A percentile compares a stretch with the other conserved stretches of the same genome.
phyloP scores from a whole-genome alignment of 768 basidiomycete genomes.

The Russula foetens region DNA sequence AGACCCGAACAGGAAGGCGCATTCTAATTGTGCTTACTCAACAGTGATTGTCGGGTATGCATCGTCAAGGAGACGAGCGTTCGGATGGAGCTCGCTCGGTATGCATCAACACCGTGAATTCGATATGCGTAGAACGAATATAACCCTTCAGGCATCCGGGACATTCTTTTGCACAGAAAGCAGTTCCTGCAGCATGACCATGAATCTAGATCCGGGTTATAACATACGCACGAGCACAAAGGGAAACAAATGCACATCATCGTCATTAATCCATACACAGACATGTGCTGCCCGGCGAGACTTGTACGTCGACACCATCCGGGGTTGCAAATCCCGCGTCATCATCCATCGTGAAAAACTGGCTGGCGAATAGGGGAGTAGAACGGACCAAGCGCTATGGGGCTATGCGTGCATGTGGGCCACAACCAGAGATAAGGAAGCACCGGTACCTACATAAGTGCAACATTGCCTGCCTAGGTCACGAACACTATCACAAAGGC shows the following conservation, averaged over 20 bases:
- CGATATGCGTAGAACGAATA: constrained; percentile 19
- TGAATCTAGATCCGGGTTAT: constrained; percentile 9
- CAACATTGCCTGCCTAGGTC: constrained; percentile 18
- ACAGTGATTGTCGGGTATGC: constrained; percentile 20
- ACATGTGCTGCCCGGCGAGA: constrained; percentile 12
- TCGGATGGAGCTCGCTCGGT: constrained; percentile 20
- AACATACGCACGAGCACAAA: not conserved
- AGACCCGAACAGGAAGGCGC: not conserved
- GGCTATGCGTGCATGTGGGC: constrained; percentile 2
- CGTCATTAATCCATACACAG: constrained; percentile 20
- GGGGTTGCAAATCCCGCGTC: not conserved
- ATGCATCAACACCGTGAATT: constrained; percentile 10
- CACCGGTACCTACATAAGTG: constrained; percentile 4
- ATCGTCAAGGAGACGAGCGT: constrained; percentile 19
- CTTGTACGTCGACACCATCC: constrained; percentile 12
- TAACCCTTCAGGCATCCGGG: constrained; percentile 16
- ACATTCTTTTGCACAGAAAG: constrained; percentile 17
- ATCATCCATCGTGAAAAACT: constrained; percentile 4
- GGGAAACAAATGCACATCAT: constrained; percentile 8
- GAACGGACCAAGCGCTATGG: constrained; percentile 11
- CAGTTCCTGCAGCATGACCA: constrained; percentile 16
- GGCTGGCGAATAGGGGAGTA: constrained; percentile 5
- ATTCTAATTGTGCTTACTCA: constrained; percentile 3
- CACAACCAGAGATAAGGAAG: not conserved
- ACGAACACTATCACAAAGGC: constrained; percentile 13